A percentile compares a stretch with the other conserved stretches of the same genome.
Conservation (phyloP, 768 basidiomycete genomes). For the Xerocomellus chrysenteron region DNA sequence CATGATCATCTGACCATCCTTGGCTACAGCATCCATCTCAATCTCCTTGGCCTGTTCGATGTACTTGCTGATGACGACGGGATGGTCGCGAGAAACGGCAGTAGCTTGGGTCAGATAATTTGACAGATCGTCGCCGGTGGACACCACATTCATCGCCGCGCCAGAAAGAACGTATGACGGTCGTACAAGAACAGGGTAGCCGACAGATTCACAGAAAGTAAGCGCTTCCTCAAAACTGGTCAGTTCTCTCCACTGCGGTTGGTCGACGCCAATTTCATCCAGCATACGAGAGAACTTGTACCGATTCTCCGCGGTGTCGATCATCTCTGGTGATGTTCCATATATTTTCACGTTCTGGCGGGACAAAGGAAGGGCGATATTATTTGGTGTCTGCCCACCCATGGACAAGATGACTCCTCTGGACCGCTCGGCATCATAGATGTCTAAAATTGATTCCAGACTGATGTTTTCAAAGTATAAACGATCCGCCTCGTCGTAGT, state of each 20-base stretch:
- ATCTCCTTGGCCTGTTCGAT: conserved; percentile 99
- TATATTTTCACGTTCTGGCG: conserved; percentile 98
- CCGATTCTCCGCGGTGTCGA: conserved; percentile 97
- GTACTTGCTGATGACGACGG: conserved; percentile 98
- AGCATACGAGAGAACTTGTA: conserved; percentile 99
- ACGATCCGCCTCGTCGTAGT: conserved; percentile 98
- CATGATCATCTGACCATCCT: conserved; percentile 98
- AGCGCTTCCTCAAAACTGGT: conserved; percentile 87
- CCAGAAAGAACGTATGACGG: conserved; percentile 99
- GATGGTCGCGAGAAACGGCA: conserved; percentile 93
- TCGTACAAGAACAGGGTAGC: conserved; percentile 93
- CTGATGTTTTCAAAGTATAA: conserved; percentile 99
- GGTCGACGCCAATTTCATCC: conserved; percentile 98
- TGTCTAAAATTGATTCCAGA: conserved; percentile 93
- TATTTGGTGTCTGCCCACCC: conserved; percentile 99
- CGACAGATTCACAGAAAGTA: conserved; percentile 88
- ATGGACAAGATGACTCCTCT: conserved; percentile 94
- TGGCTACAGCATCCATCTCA: conserved; percentile 99
- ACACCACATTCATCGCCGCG: conserved; percentile 99
- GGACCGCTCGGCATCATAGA: conserved; percentile 89
- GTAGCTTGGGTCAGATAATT: conserved; percentile 94
- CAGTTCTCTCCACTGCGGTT: conserved; percentile 96
- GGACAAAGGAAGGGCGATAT: conserved; percentile 92
- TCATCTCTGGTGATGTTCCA: conserved; percentile 99
- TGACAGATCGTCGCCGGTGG: conserved; percentile 83